These are phyloP conservation scores for Tylopilus balloui DNA, from an alignment of 768 basidiomycete species.

Conservation along the genomic window DNA sequence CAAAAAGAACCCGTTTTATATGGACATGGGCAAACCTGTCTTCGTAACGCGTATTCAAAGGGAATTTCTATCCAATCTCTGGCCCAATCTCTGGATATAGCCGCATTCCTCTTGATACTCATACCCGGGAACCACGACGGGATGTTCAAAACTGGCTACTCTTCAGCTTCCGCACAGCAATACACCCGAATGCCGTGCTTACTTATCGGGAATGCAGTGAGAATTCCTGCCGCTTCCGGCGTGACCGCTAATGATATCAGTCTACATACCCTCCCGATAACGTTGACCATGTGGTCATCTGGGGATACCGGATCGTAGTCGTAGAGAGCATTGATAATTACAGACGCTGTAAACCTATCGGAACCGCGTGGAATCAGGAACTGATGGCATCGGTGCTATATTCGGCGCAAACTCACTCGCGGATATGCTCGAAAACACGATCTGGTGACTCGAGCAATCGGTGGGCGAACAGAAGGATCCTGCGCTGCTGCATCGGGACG, in stretches of 20 bases:
- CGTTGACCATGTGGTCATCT: conserved; percentile 11
- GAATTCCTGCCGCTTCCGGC: conserved; percentile 10
- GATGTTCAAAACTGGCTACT: conserved; percentile 9
- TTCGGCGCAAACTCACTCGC: conserved; percentile 13
- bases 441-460: conserved; percentile 9
- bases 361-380: neutral
- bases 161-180: neutral
- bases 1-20: neutral
- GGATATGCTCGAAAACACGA: conserved; percentile 5
- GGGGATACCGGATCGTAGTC: conserved; percentile 17
- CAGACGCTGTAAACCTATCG: conserved; percentile 21
- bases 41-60: conserved; percentile 24
- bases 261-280: conserved; percentile 11
- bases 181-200: neutral
- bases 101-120: conserved; percentile 13
- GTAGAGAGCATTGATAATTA: conserved; percentile 20
- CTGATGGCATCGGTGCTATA: neutral
- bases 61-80: conserved; percentile 22
- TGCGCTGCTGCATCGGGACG: conserved; percentile 13
- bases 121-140: conserved; percentile 21
- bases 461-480: conserved; percentile 3
- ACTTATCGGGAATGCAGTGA: conserved; percentile 16
- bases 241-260: neutral
- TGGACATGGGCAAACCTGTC: conserved; percentile 21
- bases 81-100: conserved; percentile 1